Conservation (phyloP, 345 rosid species). For the Lepidium africanum region DNA sequence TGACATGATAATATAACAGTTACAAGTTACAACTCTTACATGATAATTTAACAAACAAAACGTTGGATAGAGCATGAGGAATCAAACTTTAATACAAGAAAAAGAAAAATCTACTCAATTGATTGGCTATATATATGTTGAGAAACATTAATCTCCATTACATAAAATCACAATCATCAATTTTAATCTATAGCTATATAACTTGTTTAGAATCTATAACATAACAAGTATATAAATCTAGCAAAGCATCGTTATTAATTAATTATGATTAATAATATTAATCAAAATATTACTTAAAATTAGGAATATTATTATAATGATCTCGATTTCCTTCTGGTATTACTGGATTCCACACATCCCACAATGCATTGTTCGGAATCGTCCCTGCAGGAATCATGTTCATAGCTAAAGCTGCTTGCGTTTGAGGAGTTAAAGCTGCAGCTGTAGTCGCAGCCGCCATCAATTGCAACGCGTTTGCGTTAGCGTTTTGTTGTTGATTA, state of each 20-base stretch:
- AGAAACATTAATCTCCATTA: constrained; percentile 10
- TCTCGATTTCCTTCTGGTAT: constrained; percentile 52
- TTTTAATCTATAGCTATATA: constrained; percentile 11
- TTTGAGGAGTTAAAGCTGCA: constrained; percentile 19
- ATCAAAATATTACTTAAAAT: constrained; percentile 45
- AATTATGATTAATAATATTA: neutral
- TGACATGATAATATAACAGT: neutral
- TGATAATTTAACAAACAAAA: too few relatives aligned
- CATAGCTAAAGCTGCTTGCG: constrained; percentile 37
- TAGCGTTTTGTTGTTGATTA: constrained; percentile 33
- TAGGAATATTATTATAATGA: constrained; percentile 33
- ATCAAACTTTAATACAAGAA: neutral
- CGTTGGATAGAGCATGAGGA: too few relatives aligned
- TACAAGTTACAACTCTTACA: too few relatives aligned
- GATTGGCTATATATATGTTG: neutral
- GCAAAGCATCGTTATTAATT: neutral
- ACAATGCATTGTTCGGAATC: constrained; percentile 39
- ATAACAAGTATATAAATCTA: neutral
- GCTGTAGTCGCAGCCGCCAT: constrained; percentile 22
- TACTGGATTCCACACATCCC: constrained; percentile 83
- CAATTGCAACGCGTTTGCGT: constrained; percentile 34
- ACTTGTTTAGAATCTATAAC: constrained; percentile 1
- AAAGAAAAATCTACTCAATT: neutral
- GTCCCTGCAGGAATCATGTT: constrained; percentile 36
- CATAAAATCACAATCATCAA: constrained; percentile 14